A percentile compares a stretch with the other conserved stretches of the same genome.
These are phyloP conservation scores for Colletotrichum truncatum DNA, from an alignment of 2,329 filamentous ascomycete genomes.

Conservation along the genomic window DNA sequence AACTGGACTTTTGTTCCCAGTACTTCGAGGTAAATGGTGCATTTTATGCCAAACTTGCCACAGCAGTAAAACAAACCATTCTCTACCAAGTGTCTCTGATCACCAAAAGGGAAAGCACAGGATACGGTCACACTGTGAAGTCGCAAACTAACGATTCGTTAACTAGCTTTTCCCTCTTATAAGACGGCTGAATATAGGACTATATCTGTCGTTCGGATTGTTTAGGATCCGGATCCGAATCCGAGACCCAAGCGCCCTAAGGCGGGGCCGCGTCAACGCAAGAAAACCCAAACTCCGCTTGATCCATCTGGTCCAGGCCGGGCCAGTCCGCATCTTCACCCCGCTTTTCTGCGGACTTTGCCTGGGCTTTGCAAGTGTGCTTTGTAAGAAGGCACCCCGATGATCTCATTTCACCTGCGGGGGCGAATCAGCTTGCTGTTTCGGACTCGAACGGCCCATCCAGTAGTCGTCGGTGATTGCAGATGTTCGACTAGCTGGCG, in stretches of 20 bases:
- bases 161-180: no score
- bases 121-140: no score
- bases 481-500: no score
- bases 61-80: no score
- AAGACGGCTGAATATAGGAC: not conserved
- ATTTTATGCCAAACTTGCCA: no score
- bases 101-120: no score
- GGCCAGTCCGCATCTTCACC: not conserved
- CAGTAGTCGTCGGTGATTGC: not conserved
- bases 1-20: no score
- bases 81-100: no score
- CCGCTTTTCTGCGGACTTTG: constrained; percentile 16
- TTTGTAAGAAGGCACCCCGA: not conserved
- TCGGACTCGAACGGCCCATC: not conserved
- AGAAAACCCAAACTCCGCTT: not conserved
- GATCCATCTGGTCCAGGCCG: not conserved
- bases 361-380: not conserved
- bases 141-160: no score
- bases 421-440: not conserved
- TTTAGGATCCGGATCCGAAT: not conserved
- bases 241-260: not conserved
- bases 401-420: not conserved
- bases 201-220: not conserved
- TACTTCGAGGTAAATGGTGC: no score
- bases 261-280: not conserved